Conservation (phyloP, 106 monocot genomes). For the Apostasia shenzhenica region DNA sequence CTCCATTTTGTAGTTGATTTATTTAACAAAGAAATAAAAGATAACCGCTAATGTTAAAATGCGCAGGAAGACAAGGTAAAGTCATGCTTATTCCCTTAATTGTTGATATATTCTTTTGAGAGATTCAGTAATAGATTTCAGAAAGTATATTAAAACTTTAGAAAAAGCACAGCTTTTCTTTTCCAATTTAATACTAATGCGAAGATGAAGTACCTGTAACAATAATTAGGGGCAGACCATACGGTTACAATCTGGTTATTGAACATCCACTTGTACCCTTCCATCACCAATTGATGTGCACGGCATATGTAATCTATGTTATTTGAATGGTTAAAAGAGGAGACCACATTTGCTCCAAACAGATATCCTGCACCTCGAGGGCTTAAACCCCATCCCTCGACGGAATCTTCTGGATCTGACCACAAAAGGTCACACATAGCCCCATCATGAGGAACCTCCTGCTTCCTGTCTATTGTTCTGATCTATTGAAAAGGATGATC, state of each 20-base stretch:
- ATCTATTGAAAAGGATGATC: slow-evolving; percentile 41
- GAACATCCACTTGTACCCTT: slow-evolving; percentile 99
- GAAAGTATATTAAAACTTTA: too few relatives aligned
- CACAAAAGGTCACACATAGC: slow-evolving; percentile 97
- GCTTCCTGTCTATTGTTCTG: slow-evolving; percentile 94
- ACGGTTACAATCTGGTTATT: slow-evolving; percentile 96
- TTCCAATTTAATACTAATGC: too few relatives aligned
- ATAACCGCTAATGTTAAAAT: too few relatives aligned
- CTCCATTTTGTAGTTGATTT: too few relatives aligned
- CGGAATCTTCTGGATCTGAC: slow-evolving; percentile 97
- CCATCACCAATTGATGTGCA: slow-evolving; percentile 98
- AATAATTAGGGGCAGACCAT: slow-evolving; percentile 99
- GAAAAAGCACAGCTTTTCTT: too few relatives aligned
- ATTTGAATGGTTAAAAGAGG: slow-evolving; percentile 78
- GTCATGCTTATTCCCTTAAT: too few relatives aligned
- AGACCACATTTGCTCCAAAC: slow-evolving; percentile 85
- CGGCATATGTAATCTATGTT: slow-evolving; percentile 98
- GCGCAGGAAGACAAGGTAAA: too few relatives aligned
- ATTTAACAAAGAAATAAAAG: too few relatives aligned
- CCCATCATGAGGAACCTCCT: slow-evolving; percentile 99
- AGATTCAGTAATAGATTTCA: too few relatives aligned
- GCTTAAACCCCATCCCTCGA: slow-evolving; percentile 96
- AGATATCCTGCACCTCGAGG: slow-evolving; percentile 92
- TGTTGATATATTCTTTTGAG: too few relatives aligned
- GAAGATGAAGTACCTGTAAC: slow-evolving; percentile 53